Base-by-base conservation (phyloP, 306 rosid genomes). In the apple (Malus domestica) region DNA sequence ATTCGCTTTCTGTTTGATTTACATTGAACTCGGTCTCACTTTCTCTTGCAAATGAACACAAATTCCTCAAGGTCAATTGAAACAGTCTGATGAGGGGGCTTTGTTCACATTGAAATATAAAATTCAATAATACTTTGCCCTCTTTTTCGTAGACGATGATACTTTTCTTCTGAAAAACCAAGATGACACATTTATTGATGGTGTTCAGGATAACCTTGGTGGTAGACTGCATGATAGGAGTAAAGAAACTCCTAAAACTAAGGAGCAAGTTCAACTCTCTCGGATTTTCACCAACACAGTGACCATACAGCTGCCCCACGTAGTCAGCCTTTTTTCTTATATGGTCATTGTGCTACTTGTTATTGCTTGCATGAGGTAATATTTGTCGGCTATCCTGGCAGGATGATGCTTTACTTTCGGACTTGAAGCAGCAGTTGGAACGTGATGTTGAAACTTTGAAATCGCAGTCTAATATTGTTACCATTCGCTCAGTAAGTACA, bases 201-300 rank as follows among this genome's bases (percentile, higher is more conserved):
- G 46, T 81, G 40, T 83, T 68, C 83, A 95, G 98, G 97, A 92
- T 85, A 90, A 84, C 83, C 84, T 89, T 69, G 83, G 96, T 44
- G 83, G 96, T 55, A 89, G 96, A 74, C 80, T 92, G 85, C 96
- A 82, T 78, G 97, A 92, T 80, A 86, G 93, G 80, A 84, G 83
- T 83, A 94, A 94, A 83, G 97, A 94, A 83, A 89, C 83, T 71
- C 85, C 96, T 29, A 94, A 92, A 88, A 82, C 92, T 15, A 80
- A 85, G 84, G 90, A 95, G 88, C 96, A 90, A 38, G 2, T 38
- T 38, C 42, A 38, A 67, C 97, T 90, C 60, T 70, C 78, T 72
- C 88, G 95, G 33, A 90, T 92, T 78, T 95, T 95, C 81, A 97
- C 97, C 23, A 92, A 95, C 85, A 95, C 85, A 85, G 96, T 95